Evolutionary conservation across 2,329 filamentous ascomycete species (phyloP).

Genomic region (Pseudogymnoascus sp.): DNA sequence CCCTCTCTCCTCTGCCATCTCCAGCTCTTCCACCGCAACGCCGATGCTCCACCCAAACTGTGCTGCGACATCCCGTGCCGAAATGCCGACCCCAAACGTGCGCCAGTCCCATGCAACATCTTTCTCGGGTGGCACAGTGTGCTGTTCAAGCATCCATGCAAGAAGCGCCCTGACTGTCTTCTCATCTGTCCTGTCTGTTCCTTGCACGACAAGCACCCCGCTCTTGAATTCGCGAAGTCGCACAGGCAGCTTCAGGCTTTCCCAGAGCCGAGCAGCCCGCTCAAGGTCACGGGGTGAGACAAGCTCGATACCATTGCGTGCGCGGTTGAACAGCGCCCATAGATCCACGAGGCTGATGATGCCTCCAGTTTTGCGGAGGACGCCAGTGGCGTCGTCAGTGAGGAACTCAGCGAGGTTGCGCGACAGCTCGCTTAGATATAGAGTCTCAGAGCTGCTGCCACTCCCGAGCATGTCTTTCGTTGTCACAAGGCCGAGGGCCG

Average conservation of each 20-base stretch:
- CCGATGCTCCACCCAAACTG: conserved; percentile 95
- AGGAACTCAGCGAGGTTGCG: conserved; percentile 82
- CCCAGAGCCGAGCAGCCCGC: conserved; percentile 82
- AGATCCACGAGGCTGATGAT: conserved; percentile 86
- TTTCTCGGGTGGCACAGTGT: conserved; percentile 55
- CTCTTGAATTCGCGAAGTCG: conserved; percentile 84
- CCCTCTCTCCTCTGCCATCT: conserved; percentile 93
- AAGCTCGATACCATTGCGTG: conserved; percentile 85
- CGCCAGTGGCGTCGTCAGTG: conserved; percentile 72
- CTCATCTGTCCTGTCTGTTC: conserved; percentile 80
- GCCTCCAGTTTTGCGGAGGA: conserved; percentile 72
- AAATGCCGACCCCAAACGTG: conserved; percentile 74
- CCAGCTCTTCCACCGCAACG: conserved; percentile 87
- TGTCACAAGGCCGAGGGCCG: conserved; percentile 79
- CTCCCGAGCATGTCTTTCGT: conserved; percentile 88
- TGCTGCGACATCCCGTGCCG: conserved; percentile 81
- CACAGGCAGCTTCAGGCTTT: conserved; percentile 76
- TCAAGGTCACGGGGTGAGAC: conserved; percentile 88
- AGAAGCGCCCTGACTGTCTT: conserved; percentile 73
- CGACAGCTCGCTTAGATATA: conserved; percentile 83
- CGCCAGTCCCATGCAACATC: conserved; percentile 69
- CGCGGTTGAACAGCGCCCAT: conserved; percentile 92
- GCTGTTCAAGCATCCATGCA: conserved; percentile 69
- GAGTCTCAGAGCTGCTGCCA: conserved; percentile 64
- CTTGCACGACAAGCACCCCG: conserved; percentile 89